Evolutionary conservation across 148 eudicot genomes (phyloP), one percentile per base, ranked within the genome.

Genomic region (Camellia lanceoleosa): DNA sequence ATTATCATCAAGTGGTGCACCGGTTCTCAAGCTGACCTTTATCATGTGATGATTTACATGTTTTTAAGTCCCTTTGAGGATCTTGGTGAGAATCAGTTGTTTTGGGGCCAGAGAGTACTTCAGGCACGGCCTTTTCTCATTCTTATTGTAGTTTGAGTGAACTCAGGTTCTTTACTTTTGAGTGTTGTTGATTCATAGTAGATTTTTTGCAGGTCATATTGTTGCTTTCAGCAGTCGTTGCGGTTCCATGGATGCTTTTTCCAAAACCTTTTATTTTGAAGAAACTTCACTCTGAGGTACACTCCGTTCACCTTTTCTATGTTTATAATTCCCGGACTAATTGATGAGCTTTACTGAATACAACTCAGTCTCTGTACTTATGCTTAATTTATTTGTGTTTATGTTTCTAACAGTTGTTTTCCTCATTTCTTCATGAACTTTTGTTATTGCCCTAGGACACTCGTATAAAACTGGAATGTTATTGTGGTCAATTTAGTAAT

Each of bases 181-280:
- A 42, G 30, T 19, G 44, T 60, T 72, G 60, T 64, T 76, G 56
- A 11, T 72, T 82, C 4, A 54, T 56, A 19, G 6, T 23, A 18
- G 55, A 54, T 63, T 42, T 80, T 71, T 80, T 85, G 83, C 95
- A 97, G 99, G 85, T 94, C 74, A 78, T 91, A 80, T 88, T 97
- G 90, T 87, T 97, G 88, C 81, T 92, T 69, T 81, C 85, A 71
- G 99, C 99, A 74, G n/a, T 97, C 71, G 68, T 97, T 83, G 99
- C 99, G 14, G 99, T 97, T 83, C 99, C 99, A 81, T 97, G 99
- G 99, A 97, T 97, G 99, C 98, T 97, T 71, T 97, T 97, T 78
- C 99, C 99, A 30, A 97, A 97, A 90, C 99, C 99, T 68, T 97
- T 97, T 80, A 92, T 97, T 86, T 83, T 97, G 85, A 97, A 80